These are phyloP conservation scores for Mycena alexandri DNA, from an alignment of 768 basidiomycete genomes.

Conservation along the genomic window DNA sequence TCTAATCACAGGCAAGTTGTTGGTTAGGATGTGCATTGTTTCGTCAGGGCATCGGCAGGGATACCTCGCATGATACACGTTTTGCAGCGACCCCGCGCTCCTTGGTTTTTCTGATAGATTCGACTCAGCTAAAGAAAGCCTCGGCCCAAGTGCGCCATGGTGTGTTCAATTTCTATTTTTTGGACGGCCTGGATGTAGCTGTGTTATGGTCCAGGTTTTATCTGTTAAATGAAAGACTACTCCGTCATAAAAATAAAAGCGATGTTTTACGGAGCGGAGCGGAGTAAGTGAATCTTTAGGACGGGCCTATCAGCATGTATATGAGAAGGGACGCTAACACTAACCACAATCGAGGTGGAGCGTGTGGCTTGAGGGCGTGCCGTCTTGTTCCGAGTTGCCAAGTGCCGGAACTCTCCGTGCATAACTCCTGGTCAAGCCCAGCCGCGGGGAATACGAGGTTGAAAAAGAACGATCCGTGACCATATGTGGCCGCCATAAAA, in stretches of 20 bases:
- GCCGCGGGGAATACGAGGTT: not conserved
- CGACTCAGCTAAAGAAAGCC: too few relatives aligned
- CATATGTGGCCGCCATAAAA: constrained; percentile 1
- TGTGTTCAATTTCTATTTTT: too few relatives aligned
- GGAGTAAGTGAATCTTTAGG: not conserved
- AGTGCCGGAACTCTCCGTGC: constrained; percentile 7
- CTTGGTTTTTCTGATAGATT: too few relatives aligned
- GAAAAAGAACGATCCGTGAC: not conserved
- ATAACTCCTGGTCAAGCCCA: not conserved
- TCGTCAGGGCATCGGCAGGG: not conserved
- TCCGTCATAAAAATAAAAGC: too few relatives aligned
- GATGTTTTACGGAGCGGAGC: not conserved
- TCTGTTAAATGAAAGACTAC: too few relatives aligned
- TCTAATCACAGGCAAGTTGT: not conserved
- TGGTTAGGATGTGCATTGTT: not conserved
- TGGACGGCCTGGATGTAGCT: too few relatives aligned
- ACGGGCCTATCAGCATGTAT: not conserved
- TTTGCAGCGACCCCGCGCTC: not conserved
- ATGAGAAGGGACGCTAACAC: constrained; percentile 6
- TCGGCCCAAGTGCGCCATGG: too few relatives aligned
- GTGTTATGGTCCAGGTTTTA: too few relatives aligned
- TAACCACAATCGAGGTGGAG: not conserved
- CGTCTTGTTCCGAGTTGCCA: not conserved
- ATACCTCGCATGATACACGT: not conserved
- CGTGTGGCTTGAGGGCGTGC: not conserved